phyloP scores from a whole-genome alignment of 768 basidiomycete genomes.

The Pisolithus albus region DNA sequence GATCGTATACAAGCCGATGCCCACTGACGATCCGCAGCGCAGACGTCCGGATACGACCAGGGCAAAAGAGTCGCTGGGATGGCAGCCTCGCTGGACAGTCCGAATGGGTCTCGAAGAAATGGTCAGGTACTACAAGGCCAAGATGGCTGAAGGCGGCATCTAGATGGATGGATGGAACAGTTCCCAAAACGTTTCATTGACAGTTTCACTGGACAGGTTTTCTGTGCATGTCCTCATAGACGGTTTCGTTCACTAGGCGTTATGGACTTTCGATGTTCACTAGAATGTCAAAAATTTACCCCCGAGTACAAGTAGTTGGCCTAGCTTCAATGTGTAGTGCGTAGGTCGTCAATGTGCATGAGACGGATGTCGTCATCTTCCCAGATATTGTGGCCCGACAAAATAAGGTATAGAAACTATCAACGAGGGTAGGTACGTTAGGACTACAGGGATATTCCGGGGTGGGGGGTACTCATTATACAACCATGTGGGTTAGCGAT shows the following conservation, averaged over 20 bases:
- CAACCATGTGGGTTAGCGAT: not conserved
- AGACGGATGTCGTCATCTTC: not conserved
- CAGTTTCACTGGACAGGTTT: too few species aligned
- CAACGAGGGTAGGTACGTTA: not conserved
- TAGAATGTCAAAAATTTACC: not conserved
- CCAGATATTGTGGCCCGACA: not conserved
- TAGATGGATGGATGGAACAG: constrained; percentile 24
- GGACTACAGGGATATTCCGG: not conserved
- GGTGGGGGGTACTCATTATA: not conserved
- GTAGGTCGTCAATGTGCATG: not conserved
- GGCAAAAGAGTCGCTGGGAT: constrained; percentile 75
- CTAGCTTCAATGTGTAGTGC: not conserved
- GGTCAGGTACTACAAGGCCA: constrained; percentile 88
- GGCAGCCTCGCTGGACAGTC: constrained; percentile 93
- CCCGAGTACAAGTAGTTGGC: not conserved
- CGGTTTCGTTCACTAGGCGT: too few species aligned
- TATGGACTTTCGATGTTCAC: too few species aligned
- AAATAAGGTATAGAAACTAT: not conserved
- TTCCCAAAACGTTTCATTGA: not conserved
- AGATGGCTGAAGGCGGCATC: constrained; percentile 78
- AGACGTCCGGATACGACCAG: constrained; percentile 89
- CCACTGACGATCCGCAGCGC: constrained; percentile 91
- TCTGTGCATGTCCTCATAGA: too few species aligned
- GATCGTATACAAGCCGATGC: constrained; percentile 75
- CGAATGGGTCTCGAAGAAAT: constrained; percentile 93